Base-by-base conservation (phyloP, 169 alveolate genomes). In the Besnoitia besnoiti region DNA sequence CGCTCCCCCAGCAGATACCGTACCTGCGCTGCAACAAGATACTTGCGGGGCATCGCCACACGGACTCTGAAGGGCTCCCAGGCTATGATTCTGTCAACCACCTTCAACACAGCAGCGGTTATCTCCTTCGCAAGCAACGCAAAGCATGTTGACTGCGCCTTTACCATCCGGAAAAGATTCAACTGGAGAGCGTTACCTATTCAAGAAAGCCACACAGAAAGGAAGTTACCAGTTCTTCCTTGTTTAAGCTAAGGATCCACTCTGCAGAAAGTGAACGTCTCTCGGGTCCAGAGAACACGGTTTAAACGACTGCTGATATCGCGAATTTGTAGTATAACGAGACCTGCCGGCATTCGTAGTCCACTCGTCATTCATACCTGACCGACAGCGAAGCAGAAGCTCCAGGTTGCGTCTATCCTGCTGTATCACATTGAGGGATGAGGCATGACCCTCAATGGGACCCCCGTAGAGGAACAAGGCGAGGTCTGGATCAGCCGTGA, bases 41-140 rank as follows among this genome's bases (percentile, higher is more conserved):
- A 77, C 87, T 77, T 77, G 42, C 61, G 87, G 42, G 87, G 87
- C 42, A 77, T 40, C 24, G 87, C n/a, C 61, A 59, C 87, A 40
- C 30, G 59, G 59, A 77, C 35, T 8, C 47, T 51, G n/a, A 24
- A 40, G 61, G 61, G 40, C 61, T 77, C 87, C 51, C 55, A 77
- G 39, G 50, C 12, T 39, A 77, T 7, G 37, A 40, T 39, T 40
- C 87, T 21, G 87, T 77, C 87, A 42, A 77, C 61, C 5, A 59
- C 61, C 33, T 46, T 39, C 47, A 77, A 59, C 50, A 21, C 47
- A 24, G 87, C 87, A 30, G 87, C 87, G 37, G 50, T 39, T 0
- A 77, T 77, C n/a, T 77, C 87, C 40, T 77, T 77, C 61, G 87
- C 87, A 40, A 77, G 87, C 61, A 24, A 44, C 42, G 19, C 27